Evolutionary conservation across 805 yeast genomes (phyloP).

Genomic region (Soucietia sequanensis): DNA sequence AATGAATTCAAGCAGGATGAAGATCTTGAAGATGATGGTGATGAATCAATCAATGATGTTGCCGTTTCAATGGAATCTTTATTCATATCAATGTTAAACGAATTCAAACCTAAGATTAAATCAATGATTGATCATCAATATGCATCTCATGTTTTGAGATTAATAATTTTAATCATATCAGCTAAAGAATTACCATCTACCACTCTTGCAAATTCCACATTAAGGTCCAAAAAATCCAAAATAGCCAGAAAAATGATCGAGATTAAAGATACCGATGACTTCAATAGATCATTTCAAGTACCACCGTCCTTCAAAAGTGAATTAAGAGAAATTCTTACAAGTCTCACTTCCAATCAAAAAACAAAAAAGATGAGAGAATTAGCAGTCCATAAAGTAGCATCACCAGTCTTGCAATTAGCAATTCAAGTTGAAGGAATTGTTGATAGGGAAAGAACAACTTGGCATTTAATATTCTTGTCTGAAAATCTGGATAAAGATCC

Average conservation of each 20-base stretch:
- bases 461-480: slow-evolving; percentile 60
- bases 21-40: slow-evolving; percentile 31
- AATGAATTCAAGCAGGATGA: slow-evolving; percentile 36
- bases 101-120: slow-evolving; percentile 57
- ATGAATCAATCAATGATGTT: slow-evolving; percentile 37
- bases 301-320: slow-evolving; percentile 68
- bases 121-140: slow-evolving; percentile 72
- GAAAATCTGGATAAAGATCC: slow-evolving; percentile 51
- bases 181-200: slow-evolving; percentile 80
- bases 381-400: slow-evolving; percentile 76
- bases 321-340: slow-evolving; percentile 48
- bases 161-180: slow-evolving; percentile 65
- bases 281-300: slow-evolving; percentile 61
- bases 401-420: slow-evolving; percentile 81
- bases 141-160: slow-evolving; percentile 83
- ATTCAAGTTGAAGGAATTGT: slow-evolving; percentile 79
- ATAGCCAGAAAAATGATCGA: slow-evolving; percentile 93
- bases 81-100: slow-evolving; percentile 63
- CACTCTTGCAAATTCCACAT: slow-evolving; percentile 62
- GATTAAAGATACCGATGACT: slow-evolving; percentile 74
- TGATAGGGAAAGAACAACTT: slow-evolving; percentile 67
- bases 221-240: slow-evolving; percentile 80
- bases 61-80: slow-evolving; percentile 62
- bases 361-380: slow-evolving; percentile 57
- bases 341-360: slow-evolving; percentile 35